These are phyloP conservation scores for Globisporangium spinosum DNA, from an alignment of 352 stramenopile species.

Conservation along the genomic window DNA sequence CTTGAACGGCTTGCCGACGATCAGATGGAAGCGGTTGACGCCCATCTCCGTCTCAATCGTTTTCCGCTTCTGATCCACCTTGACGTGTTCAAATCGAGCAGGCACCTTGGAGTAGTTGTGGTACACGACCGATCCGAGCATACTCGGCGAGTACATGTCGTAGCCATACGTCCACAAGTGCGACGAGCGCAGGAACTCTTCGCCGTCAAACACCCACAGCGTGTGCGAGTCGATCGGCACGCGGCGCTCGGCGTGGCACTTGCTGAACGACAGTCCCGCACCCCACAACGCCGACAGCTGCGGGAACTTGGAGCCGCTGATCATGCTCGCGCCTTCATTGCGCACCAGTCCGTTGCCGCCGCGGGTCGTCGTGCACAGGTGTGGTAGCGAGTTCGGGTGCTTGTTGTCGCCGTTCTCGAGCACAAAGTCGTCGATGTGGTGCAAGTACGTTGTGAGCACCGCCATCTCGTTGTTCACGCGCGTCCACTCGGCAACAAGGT, in stretches of 20 bases:
- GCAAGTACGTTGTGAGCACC: conserved; percentile 75
- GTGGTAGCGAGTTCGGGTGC: conserved; percentile 48
- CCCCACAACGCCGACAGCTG: conserved; percentile 75
- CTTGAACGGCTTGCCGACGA: too few relatives aligned
- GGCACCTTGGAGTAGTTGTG: conserved; percentile 77
- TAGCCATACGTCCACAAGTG: conserved; percentile 65
- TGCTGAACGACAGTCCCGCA: conserved; percentile 77
- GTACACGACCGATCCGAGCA: conserved; percentile 57
- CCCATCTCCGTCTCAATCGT: conserved; percentile 49
- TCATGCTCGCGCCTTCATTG: conserved; percentile 80
- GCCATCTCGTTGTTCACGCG: conserved; percentile 82
- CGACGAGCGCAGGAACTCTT: conserved; percentile 64
- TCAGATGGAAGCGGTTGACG: conserved; percentile 52
- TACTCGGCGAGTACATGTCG: conserved; percentile 66
- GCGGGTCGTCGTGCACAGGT: conserved; percentile 73
- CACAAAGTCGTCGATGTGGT: conserved; percentile 82
- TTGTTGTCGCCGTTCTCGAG: conserved; percentile 77
- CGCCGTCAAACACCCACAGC: conserved; percentile 74
- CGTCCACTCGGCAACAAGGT: conserved; percentile 70
- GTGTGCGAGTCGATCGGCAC: conserved; percentile 76
- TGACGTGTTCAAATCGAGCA: conserved; percentile 54
- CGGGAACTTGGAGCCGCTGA: conserved; percentile 62
- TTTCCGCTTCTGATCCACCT: conserved; percentile 38
- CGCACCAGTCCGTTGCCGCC: conserved; percentile 65
- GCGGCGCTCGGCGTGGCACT: conserved; percentile 77